Evolutionary conservation across 75 land plant genomes (phyloP).

Genomic region (Selaginella moellendorffii): DNA sequence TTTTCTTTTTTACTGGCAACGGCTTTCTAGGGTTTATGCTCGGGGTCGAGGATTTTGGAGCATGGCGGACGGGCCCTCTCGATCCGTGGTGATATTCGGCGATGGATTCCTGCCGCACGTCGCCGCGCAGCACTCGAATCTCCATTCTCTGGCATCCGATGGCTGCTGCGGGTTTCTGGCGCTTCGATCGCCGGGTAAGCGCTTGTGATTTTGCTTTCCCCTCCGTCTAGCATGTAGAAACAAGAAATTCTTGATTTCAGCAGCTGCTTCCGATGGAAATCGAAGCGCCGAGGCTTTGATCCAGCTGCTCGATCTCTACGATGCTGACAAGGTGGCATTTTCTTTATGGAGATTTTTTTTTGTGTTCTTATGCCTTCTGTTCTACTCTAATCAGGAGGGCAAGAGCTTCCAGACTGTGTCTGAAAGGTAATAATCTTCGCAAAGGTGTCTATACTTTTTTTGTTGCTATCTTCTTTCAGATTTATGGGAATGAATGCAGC

Average conservation of each 20-base stretch:
- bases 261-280: background rate
- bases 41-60: background rate
- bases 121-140: constrained; percentile 33
- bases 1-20: too few relatives aligned
- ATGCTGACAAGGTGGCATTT: constrained; percentile 14
- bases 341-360: background rate
- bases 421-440: background rate
- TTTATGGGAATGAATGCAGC: constrained; percentile 90
- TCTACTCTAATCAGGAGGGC: constrained; percentile 6
- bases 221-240: background rate
- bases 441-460: background rate
- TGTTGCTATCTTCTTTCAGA: constrained; percentile 22
- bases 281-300: too few relatives aligned
- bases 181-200: constrained; percentile 19
- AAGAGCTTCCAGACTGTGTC: background rate
- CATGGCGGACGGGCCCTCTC: constrained; percentile 85
- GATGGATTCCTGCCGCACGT: constrained; percentile 54
- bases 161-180: constrained; percentile 72
- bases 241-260: background rate
- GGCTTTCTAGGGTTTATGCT: background rate
- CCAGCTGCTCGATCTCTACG: constrained; percentile 50
- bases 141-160: constrained; percentile 63
- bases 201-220: background rate
- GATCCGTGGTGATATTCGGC: constrained; percentile 64
- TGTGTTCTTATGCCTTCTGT: background rate